Evolutionary conservation across 2,329 filamentous ascomycete genomes (phyloP), one percentile per base, ranked within the genome.

Genomic region (Elsinoe necatrix): DNA sequence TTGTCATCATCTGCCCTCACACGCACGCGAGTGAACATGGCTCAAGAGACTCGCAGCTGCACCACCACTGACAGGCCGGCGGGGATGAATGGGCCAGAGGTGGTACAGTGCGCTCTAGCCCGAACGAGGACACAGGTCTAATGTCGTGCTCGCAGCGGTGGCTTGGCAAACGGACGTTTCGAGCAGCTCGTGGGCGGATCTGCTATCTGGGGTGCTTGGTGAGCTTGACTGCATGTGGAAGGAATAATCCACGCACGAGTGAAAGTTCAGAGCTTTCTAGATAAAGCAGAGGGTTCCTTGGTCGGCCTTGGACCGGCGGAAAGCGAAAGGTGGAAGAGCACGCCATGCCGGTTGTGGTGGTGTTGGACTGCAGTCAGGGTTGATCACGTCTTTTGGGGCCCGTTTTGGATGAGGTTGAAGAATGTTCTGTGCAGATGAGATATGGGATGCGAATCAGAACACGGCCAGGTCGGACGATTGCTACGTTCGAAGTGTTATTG

Each of bases 51-150:
- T 20, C n/a, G 8, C 25, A 20, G 21, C 14, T 8, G 25, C 3
- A 18, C 3, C 45, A 50, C 45, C 25, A 31, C 45, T 52, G 48
- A 52, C 27, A 35, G 48, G 48, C 48, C 48, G 31, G 48, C 48
- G 48, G 48, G 18, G 48, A 29, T 29, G 48, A 16, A 9, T 9
- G n/a, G 27, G 48, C 16, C 41, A 37, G 34, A 37, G 27, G 27
- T 37, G 34, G 14, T 37, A 37, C 34, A 37, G 9, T 12, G 9
- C 34, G 34, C 34, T 37, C 14, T 37, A 37, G 34, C 34, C 34
- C 34, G 14, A 37, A 37, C 9, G 9, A n/a, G 34, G 9, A n/a
- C n/a, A 12, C 41, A 3, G 41, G 41, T 20, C 20, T 39, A 20
- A 52, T 52, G 48, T 52, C 48, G 48, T 52, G 48, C 48, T 52